A percentile compares a stretch with the other conserved stretches of the same genome.
phyloP scores from a whole-genome alignment of 169 alveolate genomes.

The Eimeria necatrix region DNA sequence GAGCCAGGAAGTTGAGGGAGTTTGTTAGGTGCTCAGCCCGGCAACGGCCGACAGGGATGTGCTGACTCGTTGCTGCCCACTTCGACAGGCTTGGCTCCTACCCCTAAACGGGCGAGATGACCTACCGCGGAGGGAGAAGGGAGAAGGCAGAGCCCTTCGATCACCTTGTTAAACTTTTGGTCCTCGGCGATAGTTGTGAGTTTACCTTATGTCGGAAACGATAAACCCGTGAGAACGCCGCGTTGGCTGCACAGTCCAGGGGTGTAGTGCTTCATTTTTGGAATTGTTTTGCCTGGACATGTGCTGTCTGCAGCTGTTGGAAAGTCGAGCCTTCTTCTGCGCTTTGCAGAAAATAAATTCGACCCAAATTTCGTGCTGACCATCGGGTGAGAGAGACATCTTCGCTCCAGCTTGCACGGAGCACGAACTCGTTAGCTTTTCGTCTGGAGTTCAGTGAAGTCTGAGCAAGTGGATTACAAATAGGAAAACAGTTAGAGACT shows the following conservation, averaged over 20 bases:
- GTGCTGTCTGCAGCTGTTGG: constrained; percentile 59
- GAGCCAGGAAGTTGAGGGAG: background rate
- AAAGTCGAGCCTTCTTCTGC: constrained; percentile 47
- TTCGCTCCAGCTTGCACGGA: background rate
- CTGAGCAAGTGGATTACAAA: no score
- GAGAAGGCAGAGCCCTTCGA: constrained; percentile 76
- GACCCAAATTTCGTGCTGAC: constrained; percentile 71
- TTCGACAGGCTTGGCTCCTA: constrained; percentile 29
- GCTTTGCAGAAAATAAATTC: constrained; percentile 18
- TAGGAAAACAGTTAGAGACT: no score
- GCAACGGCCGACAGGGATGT: no score
- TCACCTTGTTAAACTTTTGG: constrained; percentile 72
- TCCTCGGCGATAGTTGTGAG: constrained; percentile 75
- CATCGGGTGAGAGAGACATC: constrained; percentile 34
- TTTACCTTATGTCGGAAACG: background rate
- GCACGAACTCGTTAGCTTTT: constrained; percentile 3
- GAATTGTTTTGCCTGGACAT: no score
- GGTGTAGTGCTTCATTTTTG: background rate
- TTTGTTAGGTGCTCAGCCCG: background rate
- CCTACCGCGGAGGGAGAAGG: constrained; percentile 59
- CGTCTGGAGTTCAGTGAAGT: no score
- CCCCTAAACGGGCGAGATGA: constrained; percentile 61
- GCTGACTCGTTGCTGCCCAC: no score
- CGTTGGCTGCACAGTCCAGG: background rate
- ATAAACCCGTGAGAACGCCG: background rate